Base-by-base conservation (phyloP, 208 protist species). In the Trypanosoma lewisi region DNA sequence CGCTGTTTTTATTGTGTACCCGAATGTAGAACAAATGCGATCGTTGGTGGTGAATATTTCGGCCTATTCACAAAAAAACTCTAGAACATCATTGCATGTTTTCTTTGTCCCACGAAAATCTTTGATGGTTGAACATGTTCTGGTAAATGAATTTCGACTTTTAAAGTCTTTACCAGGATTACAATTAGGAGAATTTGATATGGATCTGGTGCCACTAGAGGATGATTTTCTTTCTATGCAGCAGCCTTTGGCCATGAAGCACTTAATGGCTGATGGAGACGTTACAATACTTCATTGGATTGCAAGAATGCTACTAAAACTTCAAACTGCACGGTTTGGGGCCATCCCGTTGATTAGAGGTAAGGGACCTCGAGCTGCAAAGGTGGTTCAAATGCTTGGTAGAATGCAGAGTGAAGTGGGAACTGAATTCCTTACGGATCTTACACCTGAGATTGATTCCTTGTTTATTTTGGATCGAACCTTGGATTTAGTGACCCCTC, bases 401-500 rank as follows among this genome's bases (percentile, higher is more conserved):
- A 54, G 68, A 36, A 83, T 95, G 81, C 75, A 91, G 36, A 78
- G 65, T n/a, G 80, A 95, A 23, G 69, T 93, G 19, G 81, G 78
- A 0, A 69, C 54, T 44, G 83, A 91, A 28, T 87, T 83, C 66
- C 63, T 87, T 8, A 73, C 23, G 27, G 73, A 70, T 39, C 55
- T 76, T 65, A 66, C 73, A 2, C 80, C 70, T 33, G 73, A 89
- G 51, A 78, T 93, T 21, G 85, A 95, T 39, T 80, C 70, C 4
- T 45, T 97, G 9, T 73, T 90, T 37, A 73, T 97, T 64, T 41
- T 97, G 17, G 93, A 97, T 62, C 67, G 93, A 12, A 80, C 77
- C 11, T 44, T 92, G 3, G 93, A 97, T 66, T 62, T 89, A 7
- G 65, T 93, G 14, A 96, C 89, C 0, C 93, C 93, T 0, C 50